phyloP scores from a whole-genome alignment of 208 protist species.

The Trypanosoma rangeli region DNA sequence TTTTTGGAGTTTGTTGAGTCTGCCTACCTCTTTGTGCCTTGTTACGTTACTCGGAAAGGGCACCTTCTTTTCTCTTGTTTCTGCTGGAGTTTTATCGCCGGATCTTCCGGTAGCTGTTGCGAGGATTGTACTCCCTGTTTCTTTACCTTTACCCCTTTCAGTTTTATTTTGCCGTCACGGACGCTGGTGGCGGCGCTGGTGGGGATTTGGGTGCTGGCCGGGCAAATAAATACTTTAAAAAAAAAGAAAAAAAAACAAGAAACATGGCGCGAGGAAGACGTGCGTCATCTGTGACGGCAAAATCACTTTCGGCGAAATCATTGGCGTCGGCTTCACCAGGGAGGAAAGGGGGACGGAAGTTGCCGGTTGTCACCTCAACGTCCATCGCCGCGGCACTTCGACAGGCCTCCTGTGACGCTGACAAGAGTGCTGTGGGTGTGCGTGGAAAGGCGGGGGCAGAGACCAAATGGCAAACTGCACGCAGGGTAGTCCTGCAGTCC shows the following conservation, averaged over 20 bases:
- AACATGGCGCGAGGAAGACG: not conserved
- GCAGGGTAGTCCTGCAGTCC: not conserved
- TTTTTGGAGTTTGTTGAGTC: not conserved
- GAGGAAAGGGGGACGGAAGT: constrained; percentile 8
- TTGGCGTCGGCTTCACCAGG: not conserved
- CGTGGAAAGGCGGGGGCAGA: not conserved
- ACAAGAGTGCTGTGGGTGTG: not conserved
- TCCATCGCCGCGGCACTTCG: constrained; percentile 9
- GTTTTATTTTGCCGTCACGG: not conserved
- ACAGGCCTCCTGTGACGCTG: not conserved
- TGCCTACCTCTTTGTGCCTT: not conserved
- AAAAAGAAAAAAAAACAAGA: not conserved
- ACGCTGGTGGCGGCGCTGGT: not conserved
- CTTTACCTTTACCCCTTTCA: not conserved
- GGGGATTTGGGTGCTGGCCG: not conserved
- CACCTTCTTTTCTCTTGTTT: constrained; percentile 1
- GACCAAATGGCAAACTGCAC: not conserved
- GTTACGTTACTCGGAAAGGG: too few relatives aligned
- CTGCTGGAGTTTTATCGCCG: constrained; percentile 2
- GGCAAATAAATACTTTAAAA: too few relatives aligned
- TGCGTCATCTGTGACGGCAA: not conserved
- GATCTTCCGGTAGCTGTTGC: not conserved
- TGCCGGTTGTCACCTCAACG: constrained; percentile 3
- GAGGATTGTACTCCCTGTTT: not conserved
- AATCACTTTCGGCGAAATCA: not conserved